Conservation (phyloP, 306 rosid species). For the Pyrus communis region DNA sequence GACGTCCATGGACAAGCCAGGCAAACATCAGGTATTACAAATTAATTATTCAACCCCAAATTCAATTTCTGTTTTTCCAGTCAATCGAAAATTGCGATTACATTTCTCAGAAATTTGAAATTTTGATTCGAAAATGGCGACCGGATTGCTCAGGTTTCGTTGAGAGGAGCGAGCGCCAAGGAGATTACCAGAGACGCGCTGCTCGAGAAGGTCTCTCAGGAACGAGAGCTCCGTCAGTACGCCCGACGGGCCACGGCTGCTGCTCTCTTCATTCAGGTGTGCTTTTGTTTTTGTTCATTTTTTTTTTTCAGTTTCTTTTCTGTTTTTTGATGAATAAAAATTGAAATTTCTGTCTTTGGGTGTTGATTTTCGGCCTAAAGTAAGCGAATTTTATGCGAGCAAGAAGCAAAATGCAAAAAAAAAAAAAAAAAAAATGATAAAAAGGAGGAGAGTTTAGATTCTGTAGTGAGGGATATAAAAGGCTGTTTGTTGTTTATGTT, state of each 20-base stretch:
- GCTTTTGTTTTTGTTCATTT: background rate
- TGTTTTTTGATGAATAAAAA: too few relatives aligned
- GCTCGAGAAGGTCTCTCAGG: conserved; percentile 73
- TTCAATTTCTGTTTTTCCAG: background rate
- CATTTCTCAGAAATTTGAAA: background rate
- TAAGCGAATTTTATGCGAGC: background rate
- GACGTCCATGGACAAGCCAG: conserved; percentile 50
- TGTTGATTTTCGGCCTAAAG: background rate
- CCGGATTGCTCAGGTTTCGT: conserved; percentile 53
- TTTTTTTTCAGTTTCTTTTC: too few relatives aligned
- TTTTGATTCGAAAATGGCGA: background rate
- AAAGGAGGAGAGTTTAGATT: background rate
- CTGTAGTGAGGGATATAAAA: background rate
- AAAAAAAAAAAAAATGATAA: background rate
- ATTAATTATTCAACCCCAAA: background rate
- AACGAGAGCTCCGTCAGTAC: conserved; percentile 80
- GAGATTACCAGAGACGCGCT: conserved; percentile 93
- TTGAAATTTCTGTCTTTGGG: background rate
- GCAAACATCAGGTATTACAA: conserved; percentile 54
- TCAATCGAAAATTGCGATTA: background rate
- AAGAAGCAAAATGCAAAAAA: background rate
- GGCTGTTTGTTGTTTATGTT: background rate
- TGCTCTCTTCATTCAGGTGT: conserved; percentile 85
- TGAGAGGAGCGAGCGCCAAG: conserved; percentile 93
- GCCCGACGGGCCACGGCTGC: conserved; percentile 78